Evolutionary conservation across 2,329 filamentous ascomycete genomes (phyloP), one percentile per base, ranked within the genome.

Genomic region (Rachicladosporium sp.): DNA sequence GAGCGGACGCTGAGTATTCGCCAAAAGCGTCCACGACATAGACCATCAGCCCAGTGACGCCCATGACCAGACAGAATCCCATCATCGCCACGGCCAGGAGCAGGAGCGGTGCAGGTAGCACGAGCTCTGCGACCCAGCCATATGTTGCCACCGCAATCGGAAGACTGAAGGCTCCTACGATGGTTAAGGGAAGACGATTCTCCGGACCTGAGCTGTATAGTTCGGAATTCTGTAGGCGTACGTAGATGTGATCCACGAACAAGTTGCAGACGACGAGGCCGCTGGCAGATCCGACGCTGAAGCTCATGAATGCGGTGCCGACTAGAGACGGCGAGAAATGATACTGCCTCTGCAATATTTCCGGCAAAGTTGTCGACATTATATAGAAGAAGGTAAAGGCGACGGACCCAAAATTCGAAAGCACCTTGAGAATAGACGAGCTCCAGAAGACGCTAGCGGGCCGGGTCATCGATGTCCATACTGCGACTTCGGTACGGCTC

Each of bases 151-250:
- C 54, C 0, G 71, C 70, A 0, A 64, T 46, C 0, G 74, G 72
- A 0, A 71, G 62, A 2, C 78, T 42, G 0, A 77, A 33, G 0
- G 68, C 68, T 0, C 69, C 71, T 0, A 70, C 59, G 8, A 74
- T 51, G 56, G 76, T 70, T 2, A 79, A 60, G 0, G 76, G 76
- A 0, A 79, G 62, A n/a, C 78, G 73, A 49, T 72, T 76, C 47
- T 83, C 79, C 0, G 79, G 78, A 11, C 54, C 57, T 8, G 46
- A 43, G 3, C 32, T 29, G 9, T 10, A 43, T 13, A 21, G 45
- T 40, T 37, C 46, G 55, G 48, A 29, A 51, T 32, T 43, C 50
- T 41, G 57, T 50, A 55, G 43, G 33, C 40, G 43, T 10, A 46
- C 56, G 40, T 59, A 58, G 42, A 67, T 57, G 11, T 51, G 54